These are phyloP conservation scores for Beauveria sp. DNA, from an alignment of 2,329 filamentous ascomycete species.

Conservation along the genomic window DNA sequence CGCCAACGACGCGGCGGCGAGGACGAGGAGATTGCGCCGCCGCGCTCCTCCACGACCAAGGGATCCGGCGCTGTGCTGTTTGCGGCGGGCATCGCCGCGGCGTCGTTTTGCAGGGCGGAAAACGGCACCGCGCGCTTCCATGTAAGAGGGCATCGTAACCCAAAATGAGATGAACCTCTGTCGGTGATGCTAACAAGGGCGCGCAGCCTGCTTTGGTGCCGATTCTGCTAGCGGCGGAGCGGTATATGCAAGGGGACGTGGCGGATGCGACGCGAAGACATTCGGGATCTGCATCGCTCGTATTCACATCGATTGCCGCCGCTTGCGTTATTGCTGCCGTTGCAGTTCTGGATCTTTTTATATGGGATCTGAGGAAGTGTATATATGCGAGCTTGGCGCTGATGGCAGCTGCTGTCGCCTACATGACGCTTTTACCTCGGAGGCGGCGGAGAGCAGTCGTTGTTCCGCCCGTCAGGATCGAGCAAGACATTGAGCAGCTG, in stretches of 20 bases:
- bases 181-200: background rate
- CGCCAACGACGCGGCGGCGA: too few relatives aligned
- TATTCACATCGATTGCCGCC: background rate
- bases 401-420: constrained; percentile 22
- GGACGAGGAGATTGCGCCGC: background rate
- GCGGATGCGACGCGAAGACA: background rate
- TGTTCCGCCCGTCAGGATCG: constrained; percentile 19
- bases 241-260: background rate
- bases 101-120: constrained; percentile 16
- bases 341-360: constrained; percentile 18
- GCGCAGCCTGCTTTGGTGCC: constrained; percentile 19
- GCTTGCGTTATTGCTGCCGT: constrained; percentile 3
- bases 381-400: constrained; percentile 22
- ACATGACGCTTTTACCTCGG: constrained; percentile 17
- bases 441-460: background rate
- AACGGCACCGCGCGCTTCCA: constrained; percentile 10
- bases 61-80: background rate
- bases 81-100: background rate
- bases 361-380: constrained; percentile 19
- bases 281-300: background rate
- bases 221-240: constrained; percentile 15
- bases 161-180: background rate
- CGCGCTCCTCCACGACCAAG: background rate
- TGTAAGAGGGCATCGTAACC: constrained; percentile 4
- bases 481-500: constrained; percentile 17